phyloP scores from a whole-genome alignment of 192 early-diverging fungal genomes.

The Backusella parvicylindrica region DNA sequence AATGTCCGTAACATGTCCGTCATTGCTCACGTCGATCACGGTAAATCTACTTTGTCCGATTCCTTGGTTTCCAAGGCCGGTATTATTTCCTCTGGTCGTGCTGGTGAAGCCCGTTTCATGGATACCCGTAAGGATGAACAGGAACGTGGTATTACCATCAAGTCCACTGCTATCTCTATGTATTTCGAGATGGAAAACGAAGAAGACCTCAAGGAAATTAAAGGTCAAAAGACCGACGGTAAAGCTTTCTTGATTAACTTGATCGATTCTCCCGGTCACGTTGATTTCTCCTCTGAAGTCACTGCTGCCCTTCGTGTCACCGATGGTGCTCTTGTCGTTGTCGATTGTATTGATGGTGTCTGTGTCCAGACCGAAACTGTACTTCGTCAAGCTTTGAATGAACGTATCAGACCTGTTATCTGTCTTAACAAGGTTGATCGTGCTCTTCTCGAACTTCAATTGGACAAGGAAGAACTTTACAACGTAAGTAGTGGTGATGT shows the following conservation, averaged over 20 bases:
- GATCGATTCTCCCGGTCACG: constrained; percentile 99
- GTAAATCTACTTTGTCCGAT: constrained; percentile 95
- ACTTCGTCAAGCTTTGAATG: constrained; percentile 94
- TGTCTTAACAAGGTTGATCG: constrained; percentile 99
- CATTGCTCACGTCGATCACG: constrained; percentile 99
- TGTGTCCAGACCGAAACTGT: constrained; percentile 99
- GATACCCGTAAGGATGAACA: constrained; percentile 97
- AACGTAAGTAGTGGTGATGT: constrained; percentile 42
- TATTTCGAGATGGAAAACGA: too few species aligned
- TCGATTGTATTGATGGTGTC: constrained; percentile 97
- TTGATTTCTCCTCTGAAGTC: constrained; percentile 99
- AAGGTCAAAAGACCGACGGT: constrained; percentile 77
- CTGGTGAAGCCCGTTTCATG: constrained; percentile 95
- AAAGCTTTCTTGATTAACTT: constrained; percentile 97
- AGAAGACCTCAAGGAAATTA: constrained; percentile 83
- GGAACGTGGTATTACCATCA: too few species aligned
- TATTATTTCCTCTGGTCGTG: constrained; percentile 95
- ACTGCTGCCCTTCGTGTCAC: constrained; percentile 98
- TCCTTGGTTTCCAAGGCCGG: constrained; percentile 96
- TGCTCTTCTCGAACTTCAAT: constrained; percentile 92
- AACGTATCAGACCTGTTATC: constrained; percentile 96
- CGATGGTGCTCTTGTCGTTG: constrained; percentile 98
- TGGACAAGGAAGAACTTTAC: constrained; percentile 95
- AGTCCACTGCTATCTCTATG: too few species aligned
- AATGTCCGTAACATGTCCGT: constrained; percentile 99